Evolutionary conservation across 805 yeast species (phyloP).

Genomic region (Vanderwaltozyma yarrowii): DNA sequence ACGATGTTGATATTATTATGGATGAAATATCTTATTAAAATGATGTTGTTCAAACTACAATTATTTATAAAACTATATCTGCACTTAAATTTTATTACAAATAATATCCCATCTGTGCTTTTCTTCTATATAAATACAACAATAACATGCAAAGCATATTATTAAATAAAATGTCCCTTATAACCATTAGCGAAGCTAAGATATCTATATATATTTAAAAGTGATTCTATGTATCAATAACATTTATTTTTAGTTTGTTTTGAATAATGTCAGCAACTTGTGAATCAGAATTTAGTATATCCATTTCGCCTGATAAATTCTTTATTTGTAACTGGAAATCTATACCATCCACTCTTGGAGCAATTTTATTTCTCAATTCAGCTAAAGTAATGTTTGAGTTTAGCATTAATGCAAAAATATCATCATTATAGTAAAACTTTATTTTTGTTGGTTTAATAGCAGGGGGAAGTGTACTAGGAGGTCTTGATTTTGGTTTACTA

Average conservation of each 20-base stretch:
- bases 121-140: too few species aligned
- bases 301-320: conserved; percentile 24
- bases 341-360: conserved; percentile 37
- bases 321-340: conserved; percentile 30
- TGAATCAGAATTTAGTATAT: conserved; percentile 26
- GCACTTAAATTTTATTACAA: too few species aligned
- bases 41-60: too few species aligned
- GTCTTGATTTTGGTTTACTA: conserved; percentile 21
- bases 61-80: too few species aligned
- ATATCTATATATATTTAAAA: too few species aligned
- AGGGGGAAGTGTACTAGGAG: conserved; percentile 24
- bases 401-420: conserved; percentile 62
- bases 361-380: conserved; percentile 42
- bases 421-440: conserved; percentile 71
- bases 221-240: conserved; percentile 25
- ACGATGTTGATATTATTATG: too few species aligned
- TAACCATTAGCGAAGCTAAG: too few species aligned
- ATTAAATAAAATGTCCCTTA: not conserved
- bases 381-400: conserved; percentile 38
- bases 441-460: conserved; percentile 37
- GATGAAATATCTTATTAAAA: too few species aligned
- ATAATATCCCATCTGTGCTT: too few species aligned
- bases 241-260: conserved; percentile 30
- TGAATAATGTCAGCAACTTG: conserved; percentile 28
- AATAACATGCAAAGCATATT: conserved; percentile 1